Base-by-base conservation (phyloP, 176 grass and related monocot species). In the Lolium rigidum region DNA sequence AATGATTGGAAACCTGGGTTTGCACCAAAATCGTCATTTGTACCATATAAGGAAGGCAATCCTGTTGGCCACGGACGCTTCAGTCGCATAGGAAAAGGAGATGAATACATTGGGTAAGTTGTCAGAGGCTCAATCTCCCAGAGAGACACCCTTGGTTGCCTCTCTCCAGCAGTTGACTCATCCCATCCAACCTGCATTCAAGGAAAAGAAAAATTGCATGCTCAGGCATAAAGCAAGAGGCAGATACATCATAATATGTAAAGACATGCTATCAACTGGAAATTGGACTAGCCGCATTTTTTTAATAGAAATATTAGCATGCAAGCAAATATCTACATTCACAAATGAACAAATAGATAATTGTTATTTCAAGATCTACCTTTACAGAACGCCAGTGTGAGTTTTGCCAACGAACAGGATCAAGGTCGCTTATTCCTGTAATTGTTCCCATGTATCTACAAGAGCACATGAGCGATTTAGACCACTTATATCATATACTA, bases 401-500 rank as follows among this genome's bases (percentile, higher is more conserved):
- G 79, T 94, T 98, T 14, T 76, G 90, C 96, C 96, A 98, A 85
- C 93, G 96, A 83, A 83, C 91, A 84, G 93, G 84, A 79, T 98
- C 88, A 49, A 98, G 86, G 88, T 98, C 96, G 44, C 90, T 92
- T 91, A 98, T 95, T 81, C 96, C 96, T 79, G 96, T 98, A 88
- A 98, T 94, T 83, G 96, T 98, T 55, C 96, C 96, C 96, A 98
- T 95, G 82, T 98, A 98, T 89, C 96, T 98, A 77, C 60, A 89
- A 86, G 21, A 69, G 35, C 44, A 86, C 10, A 38, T 14, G 41
- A 26, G 76, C 14, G 80, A 80, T 80, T 90, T 76, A 76, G 76
- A 21, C 41, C 60, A 68, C 49, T 44, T 78, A 57, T 26, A 68
- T 55, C 58, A 78, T 24, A 18, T 28, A 56, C 15, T 35, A 20